A percentile compares a stretch with the other conserved stretches of the same genome.
phyloP scores from a whole-genome alignment of 1,284 basidiomycete species.

The Rhodotorula sp. region DNA sequence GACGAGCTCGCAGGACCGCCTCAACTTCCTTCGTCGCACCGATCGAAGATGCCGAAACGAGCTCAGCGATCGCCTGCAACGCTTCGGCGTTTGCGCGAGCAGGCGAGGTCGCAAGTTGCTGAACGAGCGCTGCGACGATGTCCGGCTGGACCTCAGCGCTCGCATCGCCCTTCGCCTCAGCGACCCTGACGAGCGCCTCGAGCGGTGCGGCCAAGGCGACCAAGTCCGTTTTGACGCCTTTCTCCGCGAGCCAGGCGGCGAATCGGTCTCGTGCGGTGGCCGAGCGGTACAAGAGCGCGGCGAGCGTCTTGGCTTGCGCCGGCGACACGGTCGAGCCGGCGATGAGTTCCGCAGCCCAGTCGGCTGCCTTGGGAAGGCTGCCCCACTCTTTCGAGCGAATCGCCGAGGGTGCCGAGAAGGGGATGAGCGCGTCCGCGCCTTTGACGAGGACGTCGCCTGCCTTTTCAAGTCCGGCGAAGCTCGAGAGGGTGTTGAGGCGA shows the following conservation, averaged over 20 bases:
- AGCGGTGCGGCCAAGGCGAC: slow-evolving; percentile 9
- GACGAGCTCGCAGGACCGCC: background rate
- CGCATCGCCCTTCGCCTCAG: background rate
- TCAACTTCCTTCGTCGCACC: background rate
- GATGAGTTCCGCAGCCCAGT: slow-evolving; percentile 28
- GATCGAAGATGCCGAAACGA: background rate
- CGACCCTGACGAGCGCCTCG: slow-evolving; percentile 18
- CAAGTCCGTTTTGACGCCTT: background rate
- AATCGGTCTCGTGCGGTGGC: slow-evolving; percentile 11
- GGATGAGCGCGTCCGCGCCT: slow-evolving; percentile 21
- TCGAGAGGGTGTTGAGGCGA: slow-evolving; percentile 12
- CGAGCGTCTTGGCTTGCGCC: slow-evolving; percentile 15
- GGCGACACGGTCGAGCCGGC: background rate
- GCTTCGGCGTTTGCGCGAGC: background rate
- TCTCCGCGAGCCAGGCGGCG: background rate
- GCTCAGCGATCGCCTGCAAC: background rate
- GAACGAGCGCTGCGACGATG: background rate
- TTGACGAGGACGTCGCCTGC: slow-evolving; percentile 17
- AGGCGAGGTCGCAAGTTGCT: background rate
- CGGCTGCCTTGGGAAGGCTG: slow-evolving; percentile 9
- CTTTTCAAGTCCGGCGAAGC: background rate
- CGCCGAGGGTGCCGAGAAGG: background rate
- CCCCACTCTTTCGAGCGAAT: background rate
- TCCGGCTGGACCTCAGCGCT: background rate
- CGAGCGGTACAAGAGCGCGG: slow-evolving; percentile 30